Base-by-base conservation (phyloP, 1,139 yeast genomes). In the Petasospora fabianii region DNA sequence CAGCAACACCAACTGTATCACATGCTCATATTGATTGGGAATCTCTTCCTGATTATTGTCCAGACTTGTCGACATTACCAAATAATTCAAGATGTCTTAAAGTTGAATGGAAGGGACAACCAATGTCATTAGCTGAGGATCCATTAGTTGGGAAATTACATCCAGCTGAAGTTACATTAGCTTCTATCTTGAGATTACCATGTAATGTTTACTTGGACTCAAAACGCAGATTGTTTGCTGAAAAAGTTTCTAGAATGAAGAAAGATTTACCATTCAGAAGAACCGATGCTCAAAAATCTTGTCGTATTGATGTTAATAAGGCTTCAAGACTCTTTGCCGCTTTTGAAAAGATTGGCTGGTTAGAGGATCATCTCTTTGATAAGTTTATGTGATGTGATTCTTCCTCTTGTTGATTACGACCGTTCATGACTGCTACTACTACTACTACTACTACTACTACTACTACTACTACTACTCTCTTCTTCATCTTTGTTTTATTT, bases 101-200 rank as follows among this genome's bases (percentile, higher is more conserved):
- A 57, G 85, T 95, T 34, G 97, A 90, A 59, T 92, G 98, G 98
- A 90, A 90, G 66, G 97, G 97, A 10, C 95, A 88, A 54, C 95
- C 97, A 30, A 87, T 92, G 96, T 95, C 86, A 61, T 72, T 92
- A 45, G 70, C 83, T 12, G 57, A 63, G 29, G 97, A 92, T 62
- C 95, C 96, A 19, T 72, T 85, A 50, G 62, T 73, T 39, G 66
- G 67, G 36, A 73, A 80, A 53, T 69, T 92, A 49, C 97, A 90
- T 60, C 96, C 97, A 0, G 96, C 96, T 3, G 98, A 92, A 64
- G 72, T 83, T n/a, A 70, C 75, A 32, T 69, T 92, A 47, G 97
- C 97, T 5, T 83, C 95, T 16, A 82, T 82, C n/a, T 71, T 92
- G 56, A 73, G 97, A 58, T 71, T 92, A 49, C 95, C 97, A 6